Evolutionary conservation across 257 asterid species (phyloP), one percentile per base, ranked within the genome.

Genomic region (Scutellaria barbata): DNA sequence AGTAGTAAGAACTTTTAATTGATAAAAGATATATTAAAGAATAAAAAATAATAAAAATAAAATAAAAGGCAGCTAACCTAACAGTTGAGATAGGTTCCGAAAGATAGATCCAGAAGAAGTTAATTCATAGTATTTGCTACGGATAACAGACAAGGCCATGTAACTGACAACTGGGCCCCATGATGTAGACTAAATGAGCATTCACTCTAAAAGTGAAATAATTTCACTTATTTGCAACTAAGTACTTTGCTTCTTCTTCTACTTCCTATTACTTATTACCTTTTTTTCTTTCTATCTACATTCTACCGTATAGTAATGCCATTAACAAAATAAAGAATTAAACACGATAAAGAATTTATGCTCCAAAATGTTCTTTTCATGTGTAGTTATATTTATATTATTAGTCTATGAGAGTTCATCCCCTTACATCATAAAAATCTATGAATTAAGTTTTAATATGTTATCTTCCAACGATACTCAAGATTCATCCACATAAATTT

Each of bases 81-180:
- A 71, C 22, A 17, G 61, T 53, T 47, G 16, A 48, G 59, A 42
- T 60, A 4, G 46, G 72, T 52, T 68, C 48, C 17, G 25, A 53
- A 65, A 46, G 14, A 57, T 33, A 48, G 63, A 20, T 20, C 16
- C 51, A 71, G 51, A 40, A 43, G 20, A n/a, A 68, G 63, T 52
- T 16, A 61, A 40, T 40, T 45, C 14, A 35, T 41, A 45, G 48
- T 30, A 30, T 69, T 52, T 66, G 81, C 50, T 50, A 43, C 18
- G 56, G 78, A 66, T 40, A 72, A 73, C 56, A 81, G 88, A 87
- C 87, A 87, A 78, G 69, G 71, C 80, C 83, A 72, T 79, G 63
- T 84, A 89, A 87, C 87, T 79, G 89, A 84, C 86, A 80, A 20
- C 81, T 68, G 90, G 88, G 80, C 78, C 77, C 78, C 71, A 41